phyloP scores from a whole-genome alignment of 305 asterid species.

The Coffea humblotiana region DNA sequence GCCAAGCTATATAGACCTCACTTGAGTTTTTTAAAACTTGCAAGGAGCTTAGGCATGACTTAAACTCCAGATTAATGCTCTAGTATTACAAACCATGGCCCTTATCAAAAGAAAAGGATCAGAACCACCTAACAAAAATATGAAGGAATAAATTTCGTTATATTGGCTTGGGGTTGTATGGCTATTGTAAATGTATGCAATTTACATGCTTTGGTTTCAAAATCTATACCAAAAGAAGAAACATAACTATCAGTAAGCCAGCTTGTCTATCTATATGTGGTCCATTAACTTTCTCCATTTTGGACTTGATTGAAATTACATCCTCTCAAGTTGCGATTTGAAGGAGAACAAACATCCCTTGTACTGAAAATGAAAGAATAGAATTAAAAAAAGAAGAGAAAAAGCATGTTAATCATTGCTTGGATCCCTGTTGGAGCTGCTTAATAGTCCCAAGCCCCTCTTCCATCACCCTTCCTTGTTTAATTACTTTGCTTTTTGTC shows the following conservation, averaged over 20 bases:
- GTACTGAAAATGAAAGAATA: neutral
- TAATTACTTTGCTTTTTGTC: neutral
- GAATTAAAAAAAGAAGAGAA: neutral
- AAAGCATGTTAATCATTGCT: neutral
- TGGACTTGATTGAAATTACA: neutral
- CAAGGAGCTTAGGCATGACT: neutral
- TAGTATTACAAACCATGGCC: neutral
- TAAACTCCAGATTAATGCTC: constrained; percentile 1
- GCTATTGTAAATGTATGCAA: neutral
- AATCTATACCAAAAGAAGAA: neutral
- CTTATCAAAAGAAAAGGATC: neutral
- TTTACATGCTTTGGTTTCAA: neutral
- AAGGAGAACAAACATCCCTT: neutral
- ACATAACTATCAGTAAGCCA: neutral
- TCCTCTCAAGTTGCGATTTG: neutral
- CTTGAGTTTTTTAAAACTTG: neutral
- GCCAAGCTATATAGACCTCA: neutral
- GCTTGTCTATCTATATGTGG: neutral
- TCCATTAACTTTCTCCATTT: neutral
- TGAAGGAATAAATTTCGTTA: neutral
- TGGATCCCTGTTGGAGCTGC: neutral
- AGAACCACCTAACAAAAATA: neutral
- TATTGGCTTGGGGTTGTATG: neutral
- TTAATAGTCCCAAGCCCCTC: neutral
- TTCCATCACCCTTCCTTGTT: neutral